phyloP scores from a whole-genome alignment of 208 protist species.

The Angomonas ambiguus region DNA sequence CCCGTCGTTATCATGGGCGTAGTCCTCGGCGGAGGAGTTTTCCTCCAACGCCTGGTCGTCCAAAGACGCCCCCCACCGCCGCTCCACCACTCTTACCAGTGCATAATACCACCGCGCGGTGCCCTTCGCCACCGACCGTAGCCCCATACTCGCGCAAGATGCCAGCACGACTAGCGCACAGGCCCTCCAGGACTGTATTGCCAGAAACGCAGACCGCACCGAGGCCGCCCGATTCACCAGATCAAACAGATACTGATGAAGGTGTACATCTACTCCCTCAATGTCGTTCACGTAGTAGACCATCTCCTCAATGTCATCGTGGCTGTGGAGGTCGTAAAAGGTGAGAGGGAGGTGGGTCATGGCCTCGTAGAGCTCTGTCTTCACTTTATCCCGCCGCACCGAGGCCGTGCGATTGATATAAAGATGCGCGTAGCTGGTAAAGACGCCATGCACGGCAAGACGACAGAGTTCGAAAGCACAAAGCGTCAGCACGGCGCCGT shows the following conservation, averaged over 20 bases:
- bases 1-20: neutral
- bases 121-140: constrained; percentile 3
- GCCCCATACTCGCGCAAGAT: constrained; percentile 5
- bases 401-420: constrained; percentile 41
- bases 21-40: constrained; percentile 19
- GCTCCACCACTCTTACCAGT: too few species aligned
- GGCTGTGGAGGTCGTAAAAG: constrained; percentile 55
- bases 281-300: constrained; percentile 73
- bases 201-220: constrained; percentile 20
- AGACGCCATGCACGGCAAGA: constrained; percentile 34
- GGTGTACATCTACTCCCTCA: constrained; percentile 69
- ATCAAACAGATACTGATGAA: constrained; percentile 48
- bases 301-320: constrained; percentile 61
- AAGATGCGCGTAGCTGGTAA: constrained; percentile 32
- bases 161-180: constrained; percentile 9
- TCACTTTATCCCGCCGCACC: constrained; percentile 38
- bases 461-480: constrained; percentile 50
- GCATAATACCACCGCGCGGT: constrained; percentile 17
- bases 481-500: constrained; percentile 23
- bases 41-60: constrained; percentile 21
- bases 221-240: constrained; percentile 22
- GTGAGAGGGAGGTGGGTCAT: constrained; percentile 46
- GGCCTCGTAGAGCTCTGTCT: constrained; percentile 50
- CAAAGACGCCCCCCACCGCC: constrained; percentile 22
- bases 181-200: constrained; percentile 7